phyloP scores from a whole-genome alignment of 768 basidiomycete genomes.

The Boletus eberwhitei region DNA sequence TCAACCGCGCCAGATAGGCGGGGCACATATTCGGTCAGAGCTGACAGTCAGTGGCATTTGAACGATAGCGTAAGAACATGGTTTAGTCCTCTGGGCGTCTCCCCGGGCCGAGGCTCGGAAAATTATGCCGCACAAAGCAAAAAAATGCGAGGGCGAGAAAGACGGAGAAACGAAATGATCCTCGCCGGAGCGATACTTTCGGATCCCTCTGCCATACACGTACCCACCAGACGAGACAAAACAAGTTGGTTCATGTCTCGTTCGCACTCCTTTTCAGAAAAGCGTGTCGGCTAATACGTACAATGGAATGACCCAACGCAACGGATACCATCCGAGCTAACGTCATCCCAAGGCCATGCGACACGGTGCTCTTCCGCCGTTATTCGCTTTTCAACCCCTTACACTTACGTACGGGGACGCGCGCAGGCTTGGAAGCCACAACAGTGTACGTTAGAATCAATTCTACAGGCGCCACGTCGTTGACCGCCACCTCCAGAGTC shows the following conservation, averaged over 20 bases:
- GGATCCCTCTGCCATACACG: too few relatives aligned
- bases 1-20: neutral
- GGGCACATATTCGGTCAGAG: neutral
- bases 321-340: neutral
- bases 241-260: neutral
- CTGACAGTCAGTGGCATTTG: neutral
- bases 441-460: neutral
- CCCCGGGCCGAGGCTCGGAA: neutral
- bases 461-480: constrained; percentile 1
- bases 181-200: neutral
- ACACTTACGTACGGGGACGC: neutral
- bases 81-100: too few relatives aligned
- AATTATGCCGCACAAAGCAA: neutral
- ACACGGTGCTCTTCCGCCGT: neutral
- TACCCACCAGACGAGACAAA: too few relatives aligned
- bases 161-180: neutral
- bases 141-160: neutral
- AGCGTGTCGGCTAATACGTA: constrained; percentile 1
- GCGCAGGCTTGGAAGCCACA: neutral
- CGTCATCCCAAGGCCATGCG: neutral
- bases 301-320: neutral
- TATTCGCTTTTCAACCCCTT: neutral
- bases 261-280: neutral
- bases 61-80: neutral
- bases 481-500: neutral